Conservation (phyloP, 345 rosid genomes). For the Triadica sebifera region DNA sequence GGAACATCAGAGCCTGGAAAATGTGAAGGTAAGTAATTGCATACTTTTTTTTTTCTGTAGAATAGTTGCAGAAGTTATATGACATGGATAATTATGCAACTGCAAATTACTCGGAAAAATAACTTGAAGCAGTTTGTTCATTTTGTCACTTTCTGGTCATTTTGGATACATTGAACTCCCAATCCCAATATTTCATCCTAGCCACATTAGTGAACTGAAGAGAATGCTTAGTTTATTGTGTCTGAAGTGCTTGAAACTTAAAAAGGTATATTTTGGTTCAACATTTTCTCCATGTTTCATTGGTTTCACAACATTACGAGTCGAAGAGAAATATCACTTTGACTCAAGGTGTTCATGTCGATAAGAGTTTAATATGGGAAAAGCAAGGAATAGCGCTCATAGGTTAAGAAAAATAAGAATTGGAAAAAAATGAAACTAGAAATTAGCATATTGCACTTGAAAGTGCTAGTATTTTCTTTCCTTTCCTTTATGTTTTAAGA, state of each 20-base stretch:
- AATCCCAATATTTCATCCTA: constrained; percentile 84
- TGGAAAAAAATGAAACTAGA: too few species aligned
- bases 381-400: too few species aligned
- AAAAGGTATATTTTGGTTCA: constrained; percentile 47
- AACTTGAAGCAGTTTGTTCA: constrained; percentile 6
- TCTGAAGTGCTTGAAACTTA: constrained; percentile 76
- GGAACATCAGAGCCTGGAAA: constrained; percentile 76
- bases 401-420: too few species aligned
- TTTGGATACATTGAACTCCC: constrained; percentile 89
- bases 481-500: too few species aligned
- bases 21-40: constrained; percentile 68
- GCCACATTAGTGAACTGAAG: constrained; percentile 71
- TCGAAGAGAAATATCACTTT: too few species aligned
- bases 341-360: too few species aligned
- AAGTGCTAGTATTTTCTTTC: too few species aligned
- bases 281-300: neutral
- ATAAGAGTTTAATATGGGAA: too few species aligned
- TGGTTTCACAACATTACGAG: neutral
- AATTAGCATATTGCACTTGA: too few species aligned
- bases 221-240: constrained; percentile 72
- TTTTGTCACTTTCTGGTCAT: constrained; percentile 63
- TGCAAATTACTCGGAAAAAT: neutral
- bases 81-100: neutral
- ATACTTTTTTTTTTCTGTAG: neutral
- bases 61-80: neutral